Percentiles rank a stretch among this genome's conserved stretches.
phyloP scores from a whole-genome alignment of 2,329 filamentous ascomycete species.

The Penicillium nordicum region DNA sequence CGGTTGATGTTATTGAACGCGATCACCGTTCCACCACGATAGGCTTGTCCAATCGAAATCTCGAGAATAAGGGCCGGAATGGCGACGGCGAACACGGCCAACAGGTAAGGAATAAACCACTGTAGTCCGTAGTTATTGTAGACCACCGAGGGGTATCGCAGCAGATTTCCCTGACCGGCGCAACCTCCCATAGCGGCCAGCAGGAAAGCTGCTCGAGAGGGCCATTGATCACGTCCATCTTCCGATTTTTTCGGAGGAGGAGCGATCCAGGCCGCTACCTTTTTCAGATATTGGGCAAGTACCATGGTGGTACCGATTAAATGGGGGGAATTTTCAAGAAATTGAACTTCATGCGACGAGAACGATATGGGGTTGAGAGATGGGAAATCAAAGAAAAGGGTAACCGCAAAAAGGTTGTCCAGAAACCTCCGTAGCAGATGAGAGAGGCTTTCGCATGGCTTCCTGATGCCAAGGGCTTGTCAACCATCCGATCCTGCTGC shows the following conservation, averaged over 20 bases:
- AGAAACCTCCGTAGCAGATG: not conserved
- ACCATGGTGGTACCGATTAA: conserved; percentile 2
- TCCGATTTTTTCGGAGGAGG: conserved; percentile 35
- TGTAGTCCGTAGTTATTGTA: conserved; percentile 61
- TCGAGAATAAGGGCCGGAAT: conserved; percentile 57
- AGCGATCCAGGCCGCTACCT: conserved; percentile 31
- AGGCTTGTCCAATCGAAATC: conserved; percentile 52
- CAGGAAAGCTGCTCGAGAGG: conserved; percentile 53
- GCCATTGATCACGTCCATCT: conserved; percentile 54
- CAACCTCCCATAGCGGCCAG: conserved; percentile 59
- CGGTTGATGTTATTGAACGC: conserved; percentile 54
- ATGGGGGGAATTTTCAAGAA: not conserved
- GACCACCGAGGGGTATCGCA: conserved; percentile 57
- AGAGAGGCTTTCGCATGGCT: not conserved
- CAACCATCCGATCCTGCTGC: not conserved
- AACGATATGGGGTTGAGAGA: too few relatives aligned
- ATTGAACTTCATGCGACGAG: not conserved
- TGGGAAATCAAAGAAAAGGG: not conserved
- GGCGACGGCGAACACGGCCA: conserved; percentile 55
- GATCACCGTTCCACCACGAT: conserved; percentile 55
- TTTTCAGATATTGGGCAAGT: conserved; percentile 13
- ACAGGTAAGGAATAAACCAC: conserved; percentile 59
- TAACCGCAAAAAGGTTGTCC: too few relatives aligned
- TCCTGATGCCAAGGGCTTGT: conserved; percentile 2
- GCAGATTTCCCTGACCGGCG: conserved; percentile 57